Conservation (phyloP, 2,329 filamentous ascomycete genomes). For the Drechmeria coniospora region DNA sequence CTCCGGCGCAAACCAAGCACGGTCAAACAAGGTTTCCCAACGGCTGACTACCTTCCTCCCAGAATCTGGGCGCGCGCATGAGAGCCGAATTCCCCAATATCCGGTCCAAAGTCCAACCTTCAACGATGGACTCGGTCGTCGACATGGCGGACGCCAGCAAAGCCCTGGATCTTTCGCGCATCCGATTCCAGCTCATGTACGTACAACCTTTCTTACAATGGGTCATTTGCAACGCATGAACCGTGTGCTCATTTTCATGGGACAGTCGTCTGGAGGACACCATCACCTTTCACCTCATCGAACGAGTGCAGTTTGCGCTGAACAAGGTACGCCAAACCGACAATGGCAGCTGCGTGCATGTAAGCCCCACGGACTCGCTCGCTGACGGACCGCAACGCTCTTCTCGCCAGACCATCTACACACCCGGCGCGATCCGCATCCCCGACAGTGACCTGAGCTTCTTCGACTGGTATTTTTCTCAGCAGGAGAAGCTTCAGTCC, state of each 20-base stretch:
- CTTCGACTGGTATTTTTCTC: slow-evolving; percentile 82
- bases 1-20: no score
- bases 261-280: slow-evolving; percentile 86
- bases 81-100: neutral
- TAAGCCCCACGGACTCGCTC: slow-evolving; percentile 2
- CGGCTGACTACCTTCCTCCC: no score
- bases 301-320: slow-evolving; percentile 91
- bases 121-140: slow-evolving; percentile 71
- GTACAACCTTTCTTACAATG: no score
- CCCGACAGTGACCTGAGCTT: slow-evolving; percentile 62
- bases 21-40: no score
- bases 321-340: slow-evolving; percentile 37
- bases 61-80: no score
- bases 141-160: slow-evolving; percentile 73
- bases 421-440: slow-evolving; percentile 62
- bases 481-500: slow-evolving; percentile 84
- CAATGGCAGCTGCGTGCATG: slow-evolving; percentile 2
- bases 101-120: neutral
- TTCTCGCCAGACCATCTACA: slow-evolving; percentile 55
- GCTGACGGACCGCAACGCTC: slow-evolving; percentile 6
- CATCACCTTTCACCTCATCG: slow-evolving; percentile 92
- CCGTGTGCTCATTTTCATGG: neutral
- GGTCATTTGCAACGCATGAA: no score
- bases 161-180: slow-evolving; percentile 79
- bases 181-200: slow-evolving; percentile 87